Evolutionary conservation across 768 basidiomycete genomes (phyloP), one percentile per base, ranked within the genome.

Genomic region (Leccinum subtestaceum): DNA sequence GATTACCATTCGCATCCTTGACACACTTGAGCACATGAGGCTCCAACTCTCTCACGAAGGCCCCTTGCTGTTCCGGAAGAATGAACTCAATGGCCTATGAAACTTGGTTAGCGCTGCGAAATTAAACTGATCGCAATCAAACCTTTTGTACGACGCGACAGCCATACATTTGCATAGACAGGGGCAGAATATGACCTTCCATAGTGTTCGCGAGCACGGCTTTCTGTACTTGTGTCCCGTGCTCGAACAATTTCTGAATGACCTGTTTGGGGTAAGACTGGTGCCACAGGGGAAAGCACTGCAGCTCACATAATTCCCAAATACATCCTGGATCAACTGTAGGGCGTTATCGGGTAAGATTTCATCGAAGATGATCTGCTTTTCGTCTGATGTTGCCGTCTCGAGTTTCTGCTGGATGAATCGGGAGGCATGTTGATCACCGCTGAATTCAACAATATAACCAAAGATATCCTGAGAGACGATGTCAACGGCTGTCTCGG

Each of bases 71-170:
- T 53, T 91, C 90, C 15, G 86, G 85, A 17, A 85, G 76, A 54
- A 94, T 79, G 67, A 81, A 84, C 67, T 98, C 95, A 21, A 98
- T 80, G 29, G 93, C 93, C 91, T 97, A 64, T 65, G 59, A 43
- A 53, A 58, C 19, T 27, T 48, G 52, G 36, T 67, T 23, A 66
- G 54, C 43, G 5, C 19, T 10, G 34, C 10, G 8, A 47, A n/a
- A 57, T 7, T 11, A 53, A n/a, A 36, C 56, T 5, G n/a, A 40
- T 23, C 27, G 40, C 5, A 62, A 63, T 25, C 2, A 15, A 60
- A 91, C 93, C 87, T 94, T 94, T 72, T 96, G 94, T 19, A 95
- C 88, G 7, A 98, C 95, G 13, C 96, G 85, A 74, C 96, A 99
- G 4, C 95, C 96, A 72, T 98, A 98, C 83, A 95, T 92, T 69